Evolutionary conservation across 768 basidiomycete genomes (phyloP), one percentile per base, ranked within the genome.

Genomic region (Floccularia luteovirens): DNA sequence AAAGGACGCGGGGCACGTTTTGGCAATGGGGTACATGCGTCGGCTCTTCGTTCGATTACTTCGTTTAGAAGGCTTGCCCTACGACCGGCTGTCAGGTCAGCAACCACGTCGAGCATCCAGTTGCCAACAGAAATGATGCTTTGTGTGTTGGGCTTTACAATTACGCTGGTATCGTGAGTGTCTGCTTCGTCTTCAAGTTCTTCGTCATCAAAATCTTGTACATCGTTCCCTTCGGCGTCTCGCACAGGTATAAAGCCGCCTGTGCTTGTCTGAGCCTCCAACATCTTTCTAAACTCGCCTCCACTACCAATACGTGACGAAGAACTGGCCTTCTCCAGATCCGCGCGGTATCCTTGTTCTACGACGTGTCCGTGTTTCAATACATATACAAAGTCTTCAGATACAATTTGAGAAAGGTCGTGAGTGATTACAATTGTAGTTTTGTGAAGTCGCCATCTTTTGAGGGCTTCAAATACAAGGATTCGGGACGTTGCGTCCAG

Each of bases 381-480:
- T 2, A 97, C 87, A 55, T 98, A 96, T 10, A 96, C 89, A 48
- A 96, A 97, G 58, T 97, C 93, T 11, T 66, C 58, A 0, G 62
- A 38, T 16, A 62, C 60, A 47, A 99, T 85, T 48, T 92, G 88
- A 1, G 82, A 81, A 13, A 98, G 77, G 50, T 98, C 96, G 59
- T 98, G 94, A 0, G 94, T 97, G 56, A 97, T 96, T 46, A 93
- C 82, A 54, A 93, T 81, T 4, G 90, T 96, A 3, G 90, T 97
- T 50, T 77, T 79, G 63, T 85, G 83, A 12, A 56, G 53, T 5
- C 89, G 70, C 84, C 85, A 90, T 2, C 60, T 60, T 51, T 69
- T 69, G 38, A 81, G 64, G 1, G 82, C 82, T 42, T 78, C 74
- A 37, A 90, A 89, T 14, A 97, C 89, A 32, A 91, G 75, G 17